A percentile compares a stretch with the other conserved stretches of the same genome.
phyloP scores from a whole-genome alignment of 805 yeast genomes.

The Candida maris region DNA sequence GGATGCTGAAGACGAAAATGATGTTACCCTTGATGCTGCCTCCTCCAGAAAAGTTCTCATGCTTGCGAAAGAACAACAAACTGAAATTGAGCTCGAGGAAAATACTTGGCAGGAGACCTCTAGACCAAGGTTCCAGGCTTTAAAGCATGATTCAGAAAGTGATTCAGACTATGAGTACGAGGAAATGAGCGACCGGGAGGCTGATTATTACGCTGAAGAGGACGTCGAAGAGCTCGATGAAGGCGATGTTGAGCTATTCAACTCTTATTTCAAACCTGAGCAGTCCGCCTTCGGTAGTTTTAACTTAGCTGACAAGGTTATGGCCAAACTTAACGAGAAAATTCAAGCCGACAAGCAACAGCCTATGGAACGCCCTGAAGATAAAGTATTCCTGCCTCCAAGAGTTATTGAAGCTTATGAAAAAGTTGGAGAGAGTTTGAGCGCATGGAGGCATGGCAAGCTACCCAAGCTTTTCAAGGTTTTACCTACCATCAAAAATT shows the following conservation, averaged over 20 bases:
- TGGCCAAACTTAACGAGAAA: constrained; percentile 77
- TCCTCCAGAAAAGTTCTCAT: constrained; percentile 82
- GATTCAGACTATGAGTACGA: constrained; percentile 28
- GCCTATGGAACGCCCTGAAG: constrained; percentile 41
- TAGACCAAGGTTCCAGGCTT: constrained; percentile 28
- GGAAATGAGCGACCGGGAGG: constrained; percentile 36
- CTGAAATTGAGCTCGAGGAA: constrained; percentile 76
- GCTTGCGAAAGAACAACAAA: constrained; percentile 90
- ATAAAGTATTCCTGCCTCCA: constrained; percentile 87
- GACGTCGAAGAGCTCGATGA: constrained; percentile 61
- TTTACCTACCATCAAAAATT: constrained; percentile 84
- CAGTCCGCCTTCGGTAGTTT: constrained; percentile 41
- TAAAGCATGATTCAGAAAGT: constrained; percentile 35
- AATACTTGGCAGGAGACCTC: constrained; percentile 25
- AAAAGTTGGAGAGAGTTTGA: constrained; percentile 81
- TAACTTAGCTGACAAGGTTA: constrained; percentile 86
- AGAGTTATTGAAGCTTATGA: constrained; percentile 94
- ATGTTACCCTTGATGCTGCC: constrained; percentile 65
- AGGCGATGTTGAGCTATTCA: constrained; percentile 80
- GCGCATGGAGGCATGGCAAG: constrained; percentile 92
- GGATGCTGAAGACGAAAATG: constrained; percentile 44
- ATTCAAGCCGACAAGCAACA: constrained; percentile 36
- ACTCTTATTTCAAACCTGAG: constrained; percentile 55
- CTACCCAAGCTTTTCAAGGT: constrained; percentile 95
- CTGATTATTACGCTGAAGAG: constrained; percentile 43